Evolutionary conservation across 23 red algal species (phyloP), one percentile per base, ranked within the genome.

Genomic region (Pyropia yezoensis): DNA sequence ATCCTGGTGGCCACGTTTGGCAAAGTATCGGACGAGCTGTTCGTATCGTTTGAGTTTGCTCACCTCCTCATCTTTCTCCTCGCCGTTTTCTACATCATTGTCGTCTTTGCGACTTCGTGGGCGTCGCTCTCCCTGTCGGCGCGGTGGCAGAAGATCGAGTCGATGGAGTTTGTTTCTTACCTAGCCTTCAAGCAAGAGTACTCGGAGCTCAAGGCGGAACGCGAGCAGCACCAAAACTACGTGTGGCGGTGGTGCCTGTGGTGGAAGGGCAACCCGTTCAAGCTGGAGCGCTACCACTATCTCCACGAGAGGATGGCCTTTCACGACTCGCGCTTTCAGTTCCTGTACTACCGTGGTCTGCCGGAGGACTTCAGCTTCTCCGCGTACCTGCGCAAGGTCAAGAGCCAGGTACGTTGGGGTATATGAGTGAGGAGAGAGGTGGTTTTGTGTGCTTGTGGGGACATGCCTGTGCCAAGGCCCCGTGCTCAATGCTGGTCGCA

Each of bases 41-140:
- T 90, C 26, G 39, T 80, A 1, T 77, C 86, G 25, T 90, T 90
- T 62, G 86, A 90, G 55, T 74, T 77, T 16, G 86, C 86, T 4
- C 86, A 90, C 67, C 26, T 90, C 7, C 77, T 90, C 76, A 79
- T 90, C 57, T 90, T 90, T 20, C 64, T 90, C n/a, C 65, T 90
- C 47, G 86, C 86, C 14, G 74, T 90, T 59, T 69, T 90, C 21
- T 76, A 81, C 69, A 82, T 69, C 62, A 7, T 90, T 34, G 75
- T 79, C 13, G 75, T 90, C 1, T 26, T 76, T 3, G 33, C 57
- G 7, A 51, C 86, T 54, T 59, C 73, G 70, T 29, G 59, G 14
- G 67, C 70, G 14, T 77, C 70, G 54, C 59, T 90, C 17, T 47
- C 57, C 47, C 28, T 87, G 30, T 76, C 70, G 52, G 45, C 39